phyloP scores from a whole-genome alignment of 352 stramenopile genomes.

The Phytophthora pseudosyringae region DNA sequence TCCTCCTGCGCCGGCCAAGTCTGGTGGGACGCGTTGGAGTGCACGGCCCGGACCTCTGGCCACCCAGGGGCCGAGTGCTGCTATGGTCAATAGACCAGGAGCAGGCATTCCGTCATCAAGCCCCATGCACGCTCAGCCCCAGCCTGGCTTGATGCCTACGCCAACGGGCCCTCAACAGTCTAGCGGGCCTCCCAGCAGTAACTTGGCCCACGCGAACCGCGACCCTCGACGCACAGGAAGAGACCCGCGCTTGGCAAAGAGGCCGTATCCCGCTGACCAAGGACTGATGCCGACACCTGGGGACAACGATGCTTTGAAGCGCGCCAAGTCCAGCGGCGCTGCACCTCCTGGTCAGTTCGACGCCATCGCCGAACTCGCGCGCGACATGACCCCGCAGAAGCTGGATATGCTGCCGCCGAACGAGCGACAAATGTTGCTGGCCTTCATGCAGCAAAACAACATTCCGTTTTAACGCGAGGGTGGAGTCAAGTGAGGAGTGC shows the following conservation, averaged over 20 bases:
- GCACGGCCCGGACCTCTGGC: conserved; percentile 59
- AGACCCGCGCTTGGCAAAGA: conserved; percentile 67
- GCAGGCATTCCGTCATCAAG: conserved; percentile 32
- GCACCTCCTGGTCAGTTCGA: conserved; percentile 50
- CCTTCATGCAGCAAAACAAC: conserved; percentile 87
- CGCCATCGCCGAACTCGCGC: conserved; percentile 71
- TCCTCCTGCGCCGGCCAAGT: conserved; percentile 42
- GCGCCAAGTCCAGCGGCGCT: conserved; percentile 27
- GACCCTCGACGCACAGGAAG: conserved; percentile 61
- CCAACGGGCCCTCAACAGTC: conserved; percentile 29
- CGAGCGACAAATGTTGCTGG: conserved; percentile 77
- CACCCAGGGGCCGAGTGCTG: conserved; percentile 35
- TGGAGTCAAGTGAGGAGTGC: conserved; percentile 14
- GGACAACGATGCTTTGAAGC: conserved; percentile 38
- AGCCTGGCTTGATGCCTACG: conserved; percentile 41
- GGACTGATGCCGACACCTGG: conserved; percentile 24
- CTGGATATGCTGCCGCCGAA: conserved; percentile 79
- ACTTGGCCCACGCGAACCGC: conserved; percentile 42
- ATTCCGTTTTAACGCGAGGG: conserved; percentile 50
- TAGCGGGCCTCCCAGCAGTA: conserved; percentile 34
- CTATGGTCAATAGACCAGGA: conserved; percentile 28
- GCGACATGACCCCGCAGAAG: conserved; percentile 85
- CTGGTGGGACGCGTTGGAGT: conserved; percentile 69
- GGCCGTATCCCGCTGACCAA: conserved; percentile 33
- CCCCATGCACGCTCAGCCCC: conserved; percentile 33